Percentiles rank a stretch among this genome's conserved stretches.
Conservation (phyloP, 306 rosid species). For the Amphicarpaea edgeworthii region DNA sequence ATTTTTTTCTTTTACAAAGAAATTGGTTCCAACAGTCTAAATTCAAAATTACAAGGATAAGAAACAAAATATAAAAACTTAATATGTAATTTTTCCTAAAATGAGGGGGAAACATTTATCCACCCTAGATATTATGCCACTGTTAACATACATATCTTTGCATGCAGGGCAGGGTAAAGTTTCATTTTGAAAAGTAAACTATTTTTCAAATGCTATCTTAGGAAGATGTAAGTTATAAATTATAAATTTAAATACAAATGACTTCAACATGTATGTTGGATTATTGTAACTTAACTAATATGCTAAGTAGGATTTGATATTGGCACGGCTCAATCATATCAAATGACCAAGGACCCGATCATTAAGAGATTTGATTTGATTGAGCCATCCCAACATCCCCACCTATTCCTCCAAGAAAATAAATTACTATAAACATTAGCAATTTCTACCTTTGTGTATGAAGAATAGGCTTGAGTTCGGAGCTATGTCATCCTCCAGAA, state of each 20-base stretch:
- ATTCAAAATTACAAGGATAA: too few relatives aligned
- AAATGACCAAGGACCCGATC: constrained; percentile 72
- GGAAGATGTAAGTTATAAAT: not conserved
- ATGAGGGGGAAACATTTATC: too few relatives aligned
- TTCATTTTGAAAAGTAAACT: not conserved
- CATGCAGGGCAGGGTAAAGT: not conserved
- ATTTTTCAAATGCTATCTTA: not conserved
- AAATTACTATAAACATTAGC: not conserved
- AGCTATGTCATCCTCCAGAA: not conserved
- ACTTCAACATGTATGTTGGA: not conserved
- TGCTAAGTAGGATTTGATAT: constrained; percentile 55
- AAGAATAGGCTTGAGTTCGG: not conserved
- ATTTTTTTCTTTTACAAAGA: too few relatives aligned
- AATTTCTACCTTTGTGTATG: constrained; percentile 19
- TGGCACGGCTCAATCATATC: constrained; percentile 94
- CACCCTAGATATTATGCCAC: not conserved
- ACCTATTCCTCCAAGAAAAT: not conserved
- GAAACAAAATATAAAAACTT: too few relatives aligned
- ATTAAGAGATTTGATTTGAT: constrained; percentile 77
- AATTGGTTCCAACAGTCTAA: too few relatives aligned
- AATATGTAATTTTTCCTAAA: too few relatives aligned
- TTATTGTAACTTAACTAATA: not conserved
- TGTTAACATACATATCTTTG: not conserved
- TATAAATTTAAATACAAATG: not conserved
- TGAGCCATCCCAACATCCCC: constrained; percentile 81